Evolutionary conservation across 805 yeast species (phyloP), one percentile per base, ranked within the genome.

Genomic region (Candida maltosa): DNA sequence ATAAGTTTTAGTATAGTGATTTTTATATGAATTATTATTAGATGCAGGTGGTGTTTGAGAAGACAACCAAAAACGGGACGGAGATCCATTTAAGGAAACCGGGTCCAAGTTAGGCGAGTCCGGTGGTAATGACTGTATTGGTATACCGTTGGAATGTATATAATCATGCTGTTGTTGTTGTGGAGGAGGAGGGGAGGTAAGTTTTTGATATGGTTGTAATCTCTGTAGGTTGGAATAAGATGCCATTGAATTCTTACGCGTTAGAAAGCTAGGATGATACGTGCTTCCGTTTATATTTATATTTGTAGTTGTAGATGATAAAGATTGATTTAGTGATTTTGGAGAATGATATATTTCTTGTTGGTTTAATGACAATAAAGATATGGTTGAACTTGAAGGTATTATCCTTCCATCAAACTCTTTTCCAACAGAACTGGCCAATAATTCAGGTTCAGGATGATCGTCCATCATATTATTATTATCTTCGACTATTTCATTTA

Each of bases 71-170:
- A 76, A 74, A 32, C 74, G 52, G 4, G 80, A 73, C 1, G 82
- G 82, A 1, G 79, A 73, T 5, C 76, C 78, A 2, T 73, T 71
- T 11, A 75, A 32, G 4, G 78, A 73, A 1, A 70, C 65, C 2
- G 82, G 80, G 29, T 60, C 69, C 34, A 76, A 55, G 35, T 62
- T 61, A 0, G 81, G 81, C 1, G 79, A 73, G 34, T 71, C 78
- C 0, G 81, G 80, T n/a, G n/a, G n/a, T 32, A 26, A 17, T 27
- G 35, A 16, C 2, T 33, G 25, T 11, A 16, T 19, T 21, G 34
- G 10, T 14, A 21, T 34, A 33, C n/a, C 22, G 22, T 22, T 35
- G 19, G 23, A 21, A 12, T 19, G 17, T 16, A 26, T 32, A 16
- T 26, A 31, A 15, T 37, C 34, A 10, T 31, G 9, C 16, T 28